Conservation (phyloP, 345 rosid genomes). For the Melastoma malabathricum region DNA sequence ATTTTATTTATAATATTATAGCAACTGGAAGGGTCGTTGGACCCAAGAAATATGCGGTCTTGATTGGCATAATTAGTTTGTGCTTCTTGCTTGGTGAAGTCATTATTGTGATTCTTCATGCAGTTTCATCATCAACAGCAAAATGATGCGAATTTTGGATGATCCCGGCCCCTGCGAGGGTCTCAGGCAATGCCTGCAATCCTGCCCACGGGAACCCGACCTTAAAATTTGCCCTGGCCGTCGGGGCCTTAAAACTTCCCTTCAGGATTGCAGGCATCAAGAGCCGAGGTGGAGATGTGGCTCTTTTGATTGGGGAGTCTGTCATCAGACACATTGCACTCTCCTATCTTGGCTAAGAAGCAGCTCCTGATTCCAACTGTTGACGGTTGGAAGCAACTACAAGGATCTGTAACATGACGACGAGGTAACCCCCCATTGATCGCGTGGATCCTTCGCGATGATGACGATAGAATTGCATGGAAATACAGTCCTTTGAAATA, state of each 20-base stretch:
- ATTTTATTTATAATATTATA: too few species aligned
- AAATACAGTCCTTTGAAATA: too few species aligned
- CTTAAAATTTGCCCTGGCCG: constrained; percentile 9
- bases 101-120: neutral
- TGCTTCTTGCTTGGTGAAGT: neutral
- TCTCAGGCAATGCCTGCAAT: constrained; percentile 88
- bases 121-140: constrained; percentile 51
- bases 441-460: too few species aligned
- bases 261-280: constrained; percentile 58
- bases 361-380: constrained; percentile 1
- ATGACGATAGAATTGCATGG: neutral
- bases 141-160: constrained; percentile 62
- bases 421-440: too few species aligned
- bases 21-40: too few species aligned
- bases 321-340: neutral
- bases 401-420: too few species aligned
- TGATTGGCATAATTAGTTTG: neutral
- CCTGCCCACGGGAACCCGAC: constrained; percentile 22
- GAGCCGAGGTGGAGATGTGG: constrained; percentile 33
- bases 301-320: neutral
- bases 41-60: neutral
- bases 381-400: constrained; percentile 1
- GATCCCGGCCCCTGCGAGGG: constrained; percentile 95
- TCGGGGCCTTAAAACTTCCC: constrained; percentile 9
- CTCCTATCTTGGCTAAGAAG: constrained; percentile 4